Percentiles rank a stretch among this genome's conserved stretches.
Evolutionary conservation across 2,329 filamentous ascomycete species (phyloP).

Genomic region (Rosellinia necatrix): DNA sequence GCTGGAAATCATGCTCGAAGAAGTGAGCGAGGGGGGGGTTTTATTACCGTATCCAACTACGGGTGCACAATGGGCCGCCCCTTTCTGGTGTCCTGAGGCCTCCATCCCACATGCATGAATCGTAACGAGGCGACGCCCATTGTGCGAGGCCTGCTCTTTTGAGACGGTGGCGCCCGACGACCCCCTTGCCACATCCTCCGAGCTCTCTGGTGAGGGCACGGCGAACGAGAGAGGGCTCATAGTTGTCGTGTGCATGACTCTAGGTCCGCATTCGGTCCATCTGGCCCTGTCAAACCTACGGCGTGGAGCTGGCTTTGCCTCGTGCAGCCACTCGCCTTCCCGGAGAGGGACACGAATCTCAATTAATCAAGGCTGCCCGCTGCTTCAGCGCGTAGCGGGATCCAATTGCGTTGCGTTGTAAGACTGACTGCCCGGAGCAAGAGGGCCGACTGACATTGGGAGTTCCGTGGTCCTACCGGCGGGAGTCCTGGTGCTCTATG

Average conservation of each 20-base stretch:
- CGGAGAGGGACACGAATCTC: neutral
- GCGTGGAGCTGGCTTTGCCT: neutral
- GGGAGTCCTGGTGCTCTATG: too few relatives aligned
- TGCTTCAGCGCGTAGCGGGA: slow-evolving; percentile 5
- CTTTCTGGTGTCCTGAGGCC: slow-evolving; percentile 3
- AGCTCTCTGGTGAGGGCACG: neutral
- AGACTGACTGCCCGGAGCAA: too few relatives aligned
- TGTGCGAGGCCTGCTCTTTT: slow-evolving; percentile 6
- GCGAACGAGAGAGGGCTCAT: neutral
- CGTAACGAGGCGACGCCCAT: slow-evolving; percentile 1
- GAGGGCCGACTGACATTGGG: slow-evolving; percentile 5
- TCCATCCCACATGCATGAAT: slow-evolving; percentile 9
- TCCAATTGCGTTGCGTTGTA: slow-evolving; percentile 17
- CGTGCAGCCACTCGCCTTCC: slow-evolving; percentile 1
- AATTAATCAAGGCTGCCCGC: slow-evolving; percentile 10
- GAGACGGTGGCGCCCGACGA: slow-evolving; percentile 11
- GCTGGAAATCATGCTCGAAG: neutral
- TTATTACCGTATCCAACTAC: too few relatives aligned
- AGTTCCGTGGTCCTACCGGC: too few relatives aligned
- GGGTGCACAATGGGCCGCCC: slow-evolving; percentile 3
- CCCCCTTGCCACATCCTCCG: slow-evolving; percentile 2
- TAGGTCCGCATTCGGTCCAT: slow-evolving; percentile 9
- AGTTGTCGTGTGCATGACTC: slow-evolving; percentile 7
- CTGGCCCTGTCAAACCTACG: neutral
- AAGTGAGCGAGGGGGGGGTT: too few relatives aligned